Evolutionary conservation across 75 land plant species (phyloP), one percentile per base, ranked within the genome.

Genomic region (Pseudotsuga menziesii): DNA sequence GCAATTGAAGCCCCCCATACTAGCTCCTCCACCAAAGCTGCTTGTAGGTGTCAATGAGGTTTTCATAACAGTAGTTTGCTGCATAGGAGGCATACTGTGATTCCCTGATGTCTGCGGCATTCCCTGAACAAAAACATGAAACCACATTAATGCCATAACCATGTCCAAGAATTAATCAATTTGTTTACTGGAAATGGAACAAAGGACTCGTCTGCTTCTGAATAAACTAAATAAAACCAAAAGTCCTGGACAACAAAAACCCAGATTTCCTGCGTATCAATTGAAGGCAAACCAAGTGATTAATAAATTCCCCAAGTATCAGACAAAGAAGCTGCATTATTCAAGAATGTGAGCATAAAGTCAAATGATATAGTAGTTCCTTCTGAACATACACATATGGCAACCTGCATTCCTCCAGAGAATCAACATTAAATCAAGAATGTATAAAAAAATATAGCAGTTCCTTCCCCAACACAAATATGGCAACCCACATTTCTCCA

Each of bases 1-100:
- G 75, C 83, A 81, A 59, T 79, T 81, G 81, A 81, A 81, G 22
- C 72, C 72, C 36, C 72, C 72, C 72, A 69, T 69, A 35, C 72
- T 69, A 69, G 12, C 72, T 4, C 41, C 72, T 69, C 72, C 72
- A 36, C 72, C 72, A 20, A 69, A 69, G 72, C 72, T 69, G 22
- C 72, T 69, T 69, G 72, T 35, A n/a, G 72, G 72, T 36, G 72
- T 69, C 72, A 69, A 69, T 3, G 72, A 69, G 29, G 72, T 17
- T 35, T 69, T 69, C 72, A 69, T 44, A n/a, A 69, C 48, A 39
- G 72, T 44, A 69, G 20, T 69, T n/a, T 69, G 72, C 54, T 44
- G 72, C 48, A 69, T 20, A 20, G 72, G 72, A 69, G 72, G 41
- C 39, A 69, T 69, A 36, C 72, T 69, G 72, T 69, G 72, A 69